Evolutionary conservation across 2,329 filamentous ascomycete genomes (phyloP), one percentile per base, ranked within the genome.

Genomic region (Clarireedia sp.): DNA sequence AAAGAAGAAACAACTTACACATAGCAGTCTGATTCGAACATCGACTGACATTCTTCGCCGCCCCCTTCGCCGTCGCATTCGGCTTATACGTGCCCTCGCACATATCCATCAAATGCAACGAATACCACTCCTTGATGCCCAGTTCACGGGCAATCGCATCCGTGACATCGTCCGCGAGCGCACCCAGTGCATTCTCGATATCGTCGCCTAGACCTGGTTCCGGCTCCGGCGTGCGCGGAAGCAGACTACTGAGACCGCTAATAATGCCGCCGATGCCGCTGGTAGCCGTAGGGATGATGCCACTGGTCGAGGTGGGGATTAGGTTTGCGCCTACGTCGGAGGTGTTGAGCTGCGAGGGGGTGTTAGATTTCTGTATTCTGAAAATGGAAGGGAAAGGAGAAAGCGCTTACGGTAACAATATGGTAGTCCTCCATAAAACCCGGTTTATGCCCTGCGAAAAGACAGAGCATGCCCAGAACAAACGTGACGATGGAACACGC

Each of bases 111-210:
- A 85, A 64, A 66, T 86, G 80, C 16, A 78, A 73, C 19, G 75
- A 77, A 70, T 85, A 85, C 69, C 80, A 86, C 67, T 84, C 77
- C 41, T 79, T 73, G 37, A 84, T 72, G 38, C 79, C 78, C 24
- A 79, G 66, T 50, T 70, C 69, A 46, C 67, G 66, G 14, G 66
- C 67, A 14, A 66, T 59, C 51, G 71, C 69, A 62, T 68, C 70
- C 36, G n/a, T 21, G 40, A 73, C 61, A 1, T 69, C 60, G 40
- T 66, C 65, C 33, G 64, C 67, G 8, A 66, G 56, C 52, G 71
- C 69, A 2, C 50, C 54, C 5, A 66, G 58, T 50, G 71, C 69
- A 19, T 51, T 51, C 36, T 64, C 67, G 12, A 67, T 60, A 48
- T 71, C 69, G 63, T 68, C 69, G 38, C 73, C 61, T 2, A 70